Conservation (phyloP, 305 asterid species). For the Plantago lanceolata region DNA sequence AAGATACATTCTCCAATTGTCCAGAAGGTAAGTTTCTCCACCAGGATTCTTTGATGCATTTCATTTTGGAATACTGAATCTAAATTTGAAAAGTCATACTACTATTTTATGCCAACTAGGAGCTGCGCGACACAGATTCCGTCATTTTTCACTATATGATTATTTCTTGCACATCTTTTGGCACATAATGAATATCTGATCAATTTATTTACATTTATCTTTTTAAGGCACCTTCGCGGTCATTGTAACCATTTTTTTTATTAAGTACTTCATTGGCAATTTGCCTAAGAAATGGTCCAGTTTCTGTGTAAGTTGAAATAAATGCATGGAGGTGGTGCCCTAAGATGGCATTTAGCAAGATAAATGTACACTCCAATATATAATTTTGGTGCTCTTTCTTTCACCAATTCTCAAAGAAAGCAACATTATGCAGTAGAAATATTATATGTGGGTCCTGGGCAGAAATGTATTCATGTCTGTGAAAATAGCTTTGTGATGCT, state of each 20-base stretch:
- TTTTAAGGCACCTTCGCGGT: not conserved
- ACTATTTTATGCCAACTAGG: not conserved
- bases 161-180: not conserved
- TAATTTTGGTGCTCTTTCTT: not conserved
- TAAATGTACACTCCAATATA: not conserved
- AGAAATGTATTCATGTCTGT: too few relatives aligned
- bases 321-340: not conserved
- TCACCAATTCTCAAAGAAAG: not conserved
- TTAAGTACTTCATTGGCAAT: not conserved
- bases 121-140: slow-evolving; percentile 8
- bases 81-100: too few relatives aligned
- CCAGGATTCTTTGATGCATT: slow-evolving; percentile 13
- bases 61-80: not conserved
- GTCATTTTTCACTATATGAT: not conserved
- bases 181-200: not conserved
- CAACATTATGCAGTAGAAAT: not conserved
- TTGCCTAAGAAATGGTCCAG: not conserved
- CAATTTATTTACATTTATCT: not conserved
- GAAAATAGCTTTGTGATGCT: not conserved
- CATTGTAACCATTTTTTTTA: not conserved
- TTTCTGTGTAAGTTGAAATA: not conserved
- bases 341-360: not conserved
- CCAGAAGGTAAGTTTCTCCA: slow-evolving; percentile 45
- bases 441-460: not conserved
- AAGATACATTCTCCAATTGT: slow-evolving; percentile 29